Evolutionary conservation across 306 rosid species (phyloP).

Genomic region (Glycine tomentella): DNA sequence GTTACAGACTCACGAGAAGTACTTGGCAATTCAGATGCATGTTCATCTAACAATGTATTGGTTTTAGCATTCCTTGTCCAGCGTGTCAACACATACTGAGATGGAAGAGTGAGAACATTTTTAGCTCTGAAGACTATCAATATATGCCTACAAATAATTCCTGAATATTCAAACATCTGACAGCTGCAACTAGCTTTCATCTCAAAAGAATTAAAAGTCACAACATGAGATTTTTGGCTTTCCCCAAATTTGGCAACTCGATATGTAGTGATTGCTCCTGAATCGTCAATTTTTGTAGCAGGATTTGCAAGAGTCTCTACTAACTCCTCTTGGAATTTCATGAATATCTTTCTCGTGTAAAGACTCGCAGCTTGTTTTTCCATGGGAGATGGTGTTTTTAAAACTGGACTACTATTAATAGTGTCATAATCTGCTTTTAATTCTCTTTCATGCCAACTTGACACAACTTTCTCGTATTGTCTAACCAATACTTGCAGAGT

Average conservation of each 20-base stretch:
- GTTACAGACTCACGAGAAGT: too few species aligned
- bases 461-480: slow-evolving; percentile 82
- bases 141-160: too few species aligned
- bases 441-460: slow-evolving; percentile 81
- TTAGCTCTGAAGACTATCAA: too few species aligned
- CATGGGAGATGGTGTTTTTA: slow-evolving; percentile 92
- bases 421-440: slow-evolving; percentile 85
- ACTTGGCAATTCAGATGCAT: too few species aligned
- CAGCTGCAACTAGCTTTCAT: slow-evolving; percentile 90
- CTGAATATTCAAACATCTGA: too few species aligned
- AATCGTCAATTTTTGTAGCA: slow-evolving; percentile 78
- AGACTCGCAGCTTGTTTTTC: slow-evolving; percentile 91
- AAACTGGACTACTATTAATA: slow-evolving; percentile 60
- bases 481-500: slow-evolving; percentile 73
- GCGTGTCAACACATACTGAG: too few species aligned
- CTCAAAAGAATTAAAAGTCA: slow-evolving; percentile 70
- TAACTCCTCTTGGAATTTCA: slow-evolving; percentile 88
- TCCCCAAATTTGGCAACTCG: slow-evolving; percentile 90
- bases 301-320: slow-evolving; percentile 93
- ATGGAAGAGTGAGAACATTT: too few species aligned
- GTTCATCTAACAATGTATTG: too few species aligned
- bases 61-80: too few species aligned
- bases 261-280: slow-evolving; percentile 75
- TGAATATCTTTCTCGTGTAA: slow-evolving; percentile 78
- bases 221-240: slow-evolving; percentile 72